Conservation (phyloP, 192 early-diverging fungal species). For the Pecoramyces ruminantium region DNA sequence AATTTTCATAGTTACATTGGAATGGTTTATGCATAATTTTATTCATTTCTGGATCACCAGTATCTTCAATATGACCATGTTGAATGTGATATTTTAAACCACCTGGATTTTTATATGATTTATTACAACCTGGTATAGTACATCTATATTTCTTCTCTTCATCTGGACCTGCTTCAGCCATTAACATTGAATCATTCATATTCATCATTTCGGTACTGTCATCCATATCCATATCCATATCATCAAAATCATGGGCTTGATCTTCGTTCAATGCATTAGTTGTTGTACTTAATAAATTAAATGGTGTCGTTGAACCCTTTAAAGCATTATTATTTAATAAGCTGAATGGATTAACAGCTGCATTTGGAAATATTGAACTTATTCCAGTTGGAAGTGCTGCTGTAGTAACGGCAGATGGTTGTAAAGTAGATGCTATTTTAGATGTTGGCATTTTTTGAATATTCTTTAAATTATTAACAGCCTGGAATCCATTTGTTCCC, state of each 20-base stretch:
- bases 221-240: not conserved
- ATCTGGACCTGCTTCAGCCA: not conserved
- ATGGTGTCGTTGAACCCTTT: not conserved
- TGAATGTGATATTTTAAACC: slow-evolving; percentile 95
- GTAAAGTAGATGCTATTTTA: not conserved
- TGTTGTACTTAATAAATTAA: not conserved
- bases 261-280: not conserved
- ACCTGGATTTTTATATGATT: slow-evolving; percentile 97
- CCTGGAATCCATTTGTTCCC: not conserved
- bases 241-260: not conserved
- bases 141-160: slow-evolving; percentile 84
- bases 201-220: not conserved
- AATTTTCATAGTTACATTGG: slow-evolving; percentile 45
- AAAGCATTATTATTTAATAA: not conserved
- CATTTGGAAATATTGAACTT: not conserved
- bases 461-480: not conserved
- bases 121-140: slow-evolving; percentile 67
- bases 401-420: not conserved
- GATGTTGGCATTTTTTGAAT: not conserved
- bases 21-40: slow-evolving; percentile 47
- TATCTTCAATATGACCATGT: slow-evolving; percentile 67
- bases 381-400: not conserved
- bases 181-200: not conserved
- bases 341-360: not conserved
- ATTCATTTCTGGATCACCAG: slow-evolving; percentile 41